Percentiles rank a stretch among this genome's conserved stretches.
phyloP scores from a whole-genome alignment of 352 stramenopile species.

The Thraustotheca clavata region DNA sequence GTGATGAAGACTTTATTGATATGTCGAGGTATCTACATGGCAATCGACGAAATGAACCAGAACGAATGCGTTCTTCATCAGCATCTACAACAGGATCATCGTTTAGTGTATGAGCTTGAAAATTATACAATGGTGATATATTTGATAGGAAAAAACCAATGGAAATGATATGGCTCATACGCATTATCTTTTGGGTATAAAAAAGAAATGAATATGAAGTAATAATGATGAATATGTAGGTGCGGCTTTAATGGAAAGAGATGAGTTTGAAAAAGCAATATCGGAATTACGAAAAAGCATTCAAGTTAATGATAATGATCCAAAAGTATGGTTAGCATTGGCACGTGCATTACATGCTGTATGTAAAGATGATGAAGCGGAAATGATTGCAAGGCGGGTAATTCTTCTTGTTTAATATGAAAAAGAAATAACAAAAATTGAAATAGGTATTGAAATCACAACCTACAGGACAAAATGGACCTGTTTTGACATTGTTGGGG shows the following conservation, averaged over 20 bases:
- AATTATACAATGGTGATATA: too few relatives aligned
- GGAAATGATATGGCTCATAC: slow-evolving; percentile 60
- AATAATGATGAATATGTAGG: too few relatives aligned
- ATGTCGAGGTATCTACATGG: background rate
- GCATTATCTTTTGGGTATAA: slow-evolving; percentile 48
- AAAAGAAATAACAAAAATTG: background rate
- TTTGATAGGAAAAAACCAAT: too few relatives aligned
- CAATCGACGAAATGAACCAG: background rate
- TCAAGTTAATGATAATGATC: slow-evolving; percentile 46
- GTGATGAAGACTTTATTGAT: background rate
- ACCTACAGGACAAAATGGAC: slow-evolving; percentile 47
- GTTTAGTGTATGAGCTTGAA: slow-evolving; percentile 29
- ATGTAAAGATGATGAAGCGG: slow-evolving; percentile 52
- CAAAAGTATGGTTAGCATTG: slow-evolving; percentile 71
- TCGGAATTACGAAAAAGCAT: slow-evolving; percentile 67
- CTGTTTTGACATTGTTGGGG: slow-evolving; percentile 57
- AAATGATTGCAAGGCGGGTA: slow-evolving; percentile 49
- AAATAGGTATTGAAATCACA: slow-evolving; percentile 12
- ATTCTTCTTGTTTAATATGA: slow-evolving; percentile 21
- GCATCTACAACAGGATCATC: slow-evolving; percentile 36
- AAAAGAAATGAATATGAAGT: too few relatives aligned
- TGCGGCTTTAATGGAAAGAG: slow-evolving; percentile 56
- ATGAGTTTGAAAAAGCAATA: slow-evolving; percentile 44
- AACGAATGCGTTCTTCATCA: background rate
- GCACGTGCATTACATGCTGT: slow-evolving; percentile 47